A percentile compares a stretch with the other conserved stretches of the same genome.
These are phyloP conservation scores for Theileria equi DNA, from an alignment of 169 alveolate species.

Conservation along the genomic window DNA sequence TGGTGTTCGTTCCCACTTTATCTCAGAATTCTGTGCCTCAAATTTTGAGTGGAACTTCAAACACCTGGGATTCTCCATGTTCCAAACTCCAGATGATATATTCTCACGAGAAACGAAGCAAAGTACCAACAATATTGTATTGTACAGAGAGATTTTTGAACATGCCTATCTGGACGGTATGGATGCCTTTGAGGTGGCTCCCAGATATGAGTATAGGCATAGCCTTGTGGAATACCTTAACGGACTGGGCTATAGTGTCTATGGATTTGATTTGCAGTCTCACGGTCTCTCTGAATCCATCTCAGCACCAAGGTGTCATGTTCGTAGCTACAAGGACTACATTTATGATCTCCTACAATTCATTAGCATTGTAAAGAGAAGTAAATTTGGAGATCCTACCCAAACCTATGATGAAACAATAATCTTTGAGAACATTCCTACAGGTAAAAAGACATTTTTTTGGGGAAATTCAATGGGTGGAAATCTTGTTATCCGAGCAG, in stretches of 20 bases:
- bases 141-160: constrained; percentile 9
- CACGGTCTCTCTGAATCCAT: constrained; percentile 67
- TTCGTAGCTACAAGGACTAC: constrained; percentile 31
- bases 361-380: constrained; percentile 45
- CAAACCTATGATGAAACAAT: constrained; percentile 9
- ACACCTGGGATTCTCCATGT: constrained; percentile 27
- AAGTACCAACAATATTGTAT: too few species aligned
- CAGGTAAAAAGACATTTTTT: constrained; percentile 35
- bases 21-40: constrained; percentile 56
- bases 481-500: constrained; percentile 45
- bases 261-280: constrained; percentile 69
- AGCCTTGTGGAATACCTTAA: constrained; percentile 64
- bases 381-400: constrained; percentile 27
- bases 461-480: constrained; percentile 73
- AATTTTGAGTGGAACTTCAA: constrained; percentile 50
- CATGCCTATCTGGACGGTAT: background rate
- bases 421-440: constrained; percentile 4
- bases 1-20: constrained; percentile 59
- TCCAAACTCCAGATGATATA: background rate
- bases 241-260: constrained; percentile 58
- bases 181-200: background rate
- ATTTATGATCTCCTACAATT: constrained; percentile 65
- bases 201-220: constrained; percentile 39
- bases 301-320: constrained; percentile 25
- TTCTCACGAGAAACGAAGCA: background rate